Evolutionary conservation across 1,284 basidiomycete genomes (phyloP).

Genomic region (Tetrapyrgos nigripes): DNA sequence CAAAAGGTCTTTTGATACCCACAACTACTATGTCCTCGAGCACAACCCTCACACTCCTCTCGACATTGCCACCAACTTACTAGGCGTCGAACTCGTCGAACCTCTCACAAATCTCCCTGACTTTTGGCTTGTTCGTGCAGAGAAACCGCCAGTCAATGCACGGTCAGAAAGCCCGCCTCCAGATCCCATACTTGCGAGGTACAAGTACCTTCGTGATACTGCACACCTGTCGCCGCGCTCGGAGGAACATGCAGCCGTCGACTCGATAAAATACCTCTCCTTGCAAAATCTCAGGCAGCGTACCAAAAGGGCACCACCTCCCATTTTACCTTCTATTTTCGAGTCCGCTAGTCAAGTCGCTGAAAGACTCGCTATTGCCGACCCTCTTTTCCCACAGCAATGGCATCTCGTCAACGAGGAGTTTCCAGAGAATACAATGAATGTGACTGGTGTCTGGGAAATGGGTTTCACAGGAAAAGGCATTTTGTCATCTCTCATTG

Average conservation of each 20-base stretch:
- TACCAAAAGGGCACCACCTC: slow-evolving; percentile 71
- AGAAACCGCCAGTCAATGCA: slow-evolving; percentile 42
- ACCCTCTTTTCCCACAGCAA: slow-evolving; percentile 88
- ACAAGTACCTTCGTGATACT: slow-evolving; percentile 48
- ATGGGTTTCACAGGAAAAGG: slow-evolving; percentile 88
- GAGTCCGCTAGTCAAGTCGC: slow-evolving; percentile 56
- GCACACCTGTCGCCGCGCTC: slow-evolving; percentile 43
- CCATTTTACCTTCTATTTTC: slow-evolving; percentile 38
- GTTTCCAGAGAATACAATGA: slow-evolving; percentile 82
- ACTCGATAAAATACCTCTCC: slow-evolving; percentile 62
- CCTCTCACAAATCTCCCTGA: slow-evolving; percentile 84
- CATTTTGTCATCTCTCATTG: slow-evolving; percentile 89
- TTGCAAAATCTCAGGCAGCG: slow-evolving; percentile 69
- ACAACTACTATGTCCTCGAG: slow-evolving; percentile 92
- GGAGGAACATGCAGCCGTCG: slow-evolving; percentile 37
- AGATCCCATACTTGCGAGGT: slow-evolving; percentile 63
- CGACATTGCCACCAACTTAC: slow-evolving; percentile 58
- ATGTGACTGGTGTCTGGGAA: slow-evolving; percentile 84
- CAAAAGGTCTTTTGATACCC: slow-evolving; percentile 73
- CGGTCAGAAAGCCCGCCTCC: slow-evolving; percentile 24
- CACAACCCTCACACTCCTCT: slow-evolving; percentile 66
- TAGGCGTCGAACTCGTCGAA: slow-evolving; percentile 90
- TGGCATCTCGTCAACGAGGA: slow-evolving; percentile 93
- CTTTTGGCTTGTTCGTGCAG: slow-evolving; percentile 85
- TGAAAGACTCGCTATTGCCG: slow-evolving; percentile 74